phyloP scores from a whole-genome alignment of 768 basidiomycete species.

The Naganishia antarctica region DNA sequence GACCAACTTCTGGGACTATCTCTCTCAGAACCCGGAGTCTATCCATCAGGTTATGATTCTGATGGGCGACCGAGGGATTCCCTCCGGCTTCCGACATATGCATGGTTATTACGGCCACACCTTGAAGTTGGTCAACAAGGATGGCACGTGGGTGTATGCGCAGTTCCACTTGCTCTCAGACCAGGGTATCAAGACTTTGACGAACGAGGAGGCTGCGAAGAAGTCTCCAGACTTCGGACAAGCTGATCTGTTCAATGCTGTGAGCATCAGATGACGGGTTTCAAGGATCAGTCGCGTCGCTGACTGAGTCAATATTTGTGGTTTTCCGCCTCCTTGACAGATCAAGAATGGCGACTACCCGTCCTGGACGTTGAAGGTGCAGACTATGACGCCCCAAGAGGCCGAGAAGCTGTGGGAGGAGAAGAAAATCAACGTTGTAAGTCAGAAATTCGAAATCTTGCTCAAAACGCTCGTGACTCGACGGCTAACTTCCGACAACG shows the following conservation, averaged over 20 bases:
- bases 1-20: conserved; percentile 61
- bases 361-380: conserved; percentile 53
- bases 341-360: conserved; percentile 52
- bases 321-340: not conserved
- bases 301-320: not conserved
- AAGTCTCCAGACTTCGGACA: conserved; percentile 54
- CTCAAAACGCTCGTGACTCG: no score
- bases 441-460: conserved; percentile 55
- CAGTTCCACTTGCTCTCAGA: conserved; percentile 50
- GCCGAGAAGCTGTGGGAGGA: conserved; percentile 70
- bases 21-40: conserved; percentile 52
- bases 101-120: conserved; percentile 76
- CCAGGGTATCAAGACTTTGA: conserved; percentile 60
- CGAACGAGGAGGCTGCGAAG: conserved; percentile 60
- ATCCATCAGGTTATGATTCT: conserved; percentile 53
- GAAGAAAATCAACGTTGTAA: conserved; percentile 64
- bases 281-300: no score
- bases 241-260: conserved; percentile 51
- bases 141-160: conserved; percentile 46
- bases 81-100: conserved; percentile 62
- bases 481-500: no score
- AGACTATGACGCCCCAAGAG: conserved; percentile 89
- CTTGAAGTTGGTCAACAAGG: conserved; percentile 48
- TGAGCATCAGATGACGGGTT: no score
- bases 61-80: conserved; percentile 53